Evolutionary conservation across 2,329 filamentous ascomycete genomes (phyloP).

Genomic region (Sordariomycetes sp.): DNA sequence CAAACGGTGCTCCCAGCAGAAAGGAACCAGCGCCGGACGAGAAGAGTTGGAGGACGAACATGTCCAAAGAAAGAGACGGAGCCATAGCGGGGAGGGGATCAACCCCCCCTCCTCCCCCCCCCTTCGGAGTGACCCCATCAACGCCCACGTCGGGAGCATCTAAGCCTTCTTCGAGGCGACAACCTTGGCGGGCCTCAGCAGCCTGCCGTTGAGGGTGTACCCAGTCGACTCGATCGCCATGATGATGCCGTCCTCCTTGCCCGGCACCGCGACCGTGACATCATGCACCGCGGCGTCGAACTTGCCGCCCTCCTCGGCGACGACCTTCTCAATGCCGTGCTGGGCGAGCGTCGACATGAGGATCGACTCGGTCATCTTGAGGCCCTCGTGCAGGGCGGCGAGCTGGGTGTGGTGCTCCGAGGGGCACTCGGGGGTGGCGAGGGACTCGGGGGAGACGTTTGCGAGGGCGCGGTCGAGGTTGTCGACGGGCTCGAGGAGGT

Average conservation of each 20-base stretch:
- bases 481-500: constrained; percentile 89
- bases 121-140: not conserved
- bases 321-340: constrained; percentile 81
- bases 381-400: constrained; percentile 67
- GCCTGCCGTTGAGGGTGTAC: constrained; percentile 81
- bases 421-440: constrained; percentile 33
- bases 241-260: constrained; percentile 80
- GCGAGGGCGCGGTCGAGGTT: constrained; percentile 88
- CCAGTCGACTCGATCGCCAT: constrained; percentile 94
- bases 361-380: constrained; percentile 91
- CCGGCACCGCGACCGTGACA: constrained; percentile 86
- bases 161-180: constrained; percentile 79
- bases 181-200: constrained; percentile 87
- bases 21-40: not conserved
- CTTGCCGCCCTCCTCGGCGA: constrained; percentile 64
- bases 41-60: not conserved
- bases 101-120: too few species aligned
- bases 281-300: constrained; percentile 97
- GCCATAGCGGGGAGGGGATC: not conserved
- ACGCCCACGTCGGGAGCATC: not conserved
- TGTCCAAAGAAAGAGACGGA: not conserved
- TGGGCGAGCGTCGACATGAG: constrained; percentile 81
- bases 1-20: not conserved
- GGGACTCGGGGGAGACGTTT: constrained; percentile 64
- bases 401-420: constrained; percentile 55